Percentiles rank a stretch among this genome's conserved stretches.
Conservation (phyloP, 257 asterid species). For the Nicotiana attenuata region DNA sequence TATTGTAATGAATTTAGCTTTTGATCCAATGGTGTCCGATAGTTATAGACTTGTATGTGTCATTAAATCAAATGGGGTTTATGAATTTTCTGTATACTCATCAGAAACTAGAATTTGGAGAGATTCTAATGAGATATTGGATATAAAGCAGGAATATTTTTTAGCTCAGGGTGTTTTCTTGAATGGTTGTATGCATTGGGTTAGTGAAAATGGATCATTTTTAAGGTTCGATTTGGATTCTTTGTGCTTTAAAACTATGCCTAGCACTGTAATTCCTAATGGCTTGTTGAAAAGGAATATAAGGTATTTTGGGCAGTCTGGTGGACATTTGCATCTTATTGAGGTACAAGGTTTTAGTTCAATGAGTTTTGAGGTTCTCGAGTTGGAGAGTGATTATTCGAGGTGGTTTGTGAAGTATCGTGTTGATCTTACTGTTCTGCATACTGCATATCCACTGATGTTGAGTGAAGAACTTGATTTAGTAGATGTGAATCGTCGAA, state of each 20-base stretch:
- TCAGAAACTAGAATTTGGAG: constrained; percentile 14
- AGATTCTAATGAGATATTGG: neutral
- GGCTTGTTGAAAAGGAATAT: neutral
- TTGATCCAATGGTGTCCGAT: constrained; percentile 15
- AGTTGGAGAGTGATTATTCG: constrained; percentile 6
- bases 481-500: neutral
- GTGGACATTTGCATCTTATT: neutral
- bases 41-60: constrained; percentile 4
- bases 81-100: constrained; percentile 2
- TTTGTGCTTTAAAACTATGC: neutral
- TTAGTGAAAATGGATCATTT: neutral
- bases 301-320: constrained; percentile 6
- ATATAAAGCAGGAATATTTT: neutral
- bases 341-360: neutral
- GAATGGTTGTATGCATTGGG: constrained; percentile 21
- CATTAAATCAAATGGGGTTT: neutral
- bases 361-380: constrained; percentile 3
- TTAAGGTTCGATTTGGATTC: constrained; percentile 12
- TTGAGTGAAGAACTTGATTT: neutral
- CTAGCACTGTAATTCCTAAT: neutral
- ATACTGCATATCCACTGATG: neutral
- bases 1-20: constrained; percentile 7
- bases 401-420: constrained; percentile 3
- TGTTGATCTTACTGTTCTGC: neutral
- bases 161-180: neutral